phyloP scores from a whole-genome alignment of 208 protist genomes.

The Trypanosoma theileri region DNA sequence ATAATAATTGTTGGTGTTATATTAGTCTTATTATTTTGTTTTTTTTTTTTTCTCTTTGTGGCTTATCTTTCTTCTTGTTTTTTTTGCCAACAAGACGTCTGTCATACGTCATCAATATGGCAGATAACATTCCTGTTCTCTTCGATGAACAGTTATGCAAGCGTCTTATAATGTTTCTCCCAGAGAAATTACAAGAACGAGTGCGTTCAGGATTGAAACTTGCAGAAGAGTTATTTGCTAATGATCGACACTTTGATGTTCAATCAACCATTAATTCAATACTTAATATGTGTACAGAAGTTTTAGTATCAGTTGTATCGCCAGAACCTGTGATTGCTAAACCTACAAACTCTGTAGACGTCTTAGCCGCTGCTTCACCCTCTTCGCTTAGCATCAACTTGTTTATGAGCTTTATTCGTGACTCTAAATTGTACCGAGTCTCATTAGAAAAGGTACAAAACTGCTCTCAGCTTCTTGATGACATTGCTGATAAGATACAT shows the following conservation, averaged over 20 bases:
- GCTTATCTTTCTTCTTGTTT: background rate
- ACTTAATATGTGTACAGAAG: conserved; percentile 21
- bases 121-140: background rate
- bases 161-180: conserved; percentile 25
- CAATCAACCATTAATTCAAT: conserved; percentile 36
- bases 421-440: conserved; percentile 35
- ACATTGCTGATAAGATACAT: conserved; percentile 33
- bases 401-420: conserved; percentile 42
- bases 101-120: background rate
- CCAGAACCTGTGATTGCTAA: conserved; percentile 15
- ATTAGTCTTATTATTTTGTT: conserved; percentile 16
- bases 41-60: background rate
- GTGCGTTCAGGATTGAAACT: conserved; percentile 20
- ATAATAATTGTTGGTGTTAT: too few relatives aligned
- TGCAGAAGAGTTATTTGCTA: conserved; percentile 35
- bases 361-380: conserved; percentile 18
- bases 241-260: conserved; percentile 59
- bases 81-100: background rate
- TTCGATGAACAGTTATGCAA: conserved; percentile 31
- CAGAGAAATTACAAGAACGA: conserved; percentile 21
- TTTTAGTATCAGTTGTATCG: background rate
- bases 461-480: conserved; percentile 35
- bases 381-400: conserved; percentile 35
- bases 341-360: conserved; percentile 21
- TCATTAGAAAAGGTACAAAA: conserved; percentile 22